Conservation (phyloP, 208 protist species). For the Trypanosoma theileri region DNA sequence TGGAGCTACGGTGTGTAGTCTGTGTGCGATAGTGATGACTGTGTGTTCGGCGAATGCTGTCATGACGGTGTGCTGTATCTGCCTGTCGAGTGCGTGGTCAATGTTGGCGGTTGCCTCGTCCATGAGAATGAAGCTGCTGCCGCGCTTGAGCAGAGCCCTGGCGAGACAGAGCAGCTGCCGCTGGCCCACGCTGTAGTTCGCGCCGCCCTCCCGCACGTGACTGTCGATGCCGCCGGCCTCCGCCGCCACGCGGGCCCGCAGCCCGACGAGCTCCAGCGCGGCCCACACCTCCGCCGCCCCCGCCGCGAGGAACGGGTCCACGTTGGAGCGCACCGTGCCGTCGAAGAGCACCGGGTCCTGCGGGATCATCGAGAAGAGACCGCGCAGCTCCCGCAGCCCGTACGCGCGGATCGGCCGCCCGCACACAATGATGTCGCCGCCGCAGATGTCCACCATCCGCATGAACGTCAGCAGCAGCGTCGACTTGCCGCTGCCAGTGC, state of each 20-base stretch:
- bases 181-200: slow-evolving; percentile 77
- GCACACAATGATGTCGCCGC: slow-evolving; percentile 50
- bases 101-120: slow-evolving; percentile 85
- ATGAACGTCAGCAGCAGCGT: slow-evolving; percentile 77
- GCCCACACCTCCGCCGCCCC: slow-evolving; percentile 39
- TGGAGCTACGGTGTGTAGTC: slow-evolving; percentile 66
- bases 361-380: slow-evolving; percentile 78
- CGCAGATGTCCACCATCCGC: slow-evolving; percentile 63
- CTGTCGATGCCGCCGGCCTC: slow-evolving; percentile 27
- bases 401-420: slow-evolving; percentile 39
- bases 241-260: slow-evolving; percentile 33
- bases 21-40: slow-evolving; percentile 81
- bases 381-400: slow-evolving; percentile 51
- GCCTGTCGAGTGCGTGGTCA: slow-evolving; percentile 57
- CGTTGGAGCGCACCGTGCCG: slow-evolving; percentile 71
- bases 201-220: slow-evolving; percentile 43
- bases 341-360: slow-evolving; percentile 85
- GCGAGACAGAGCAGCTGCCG: slow-evolving; percentile 77
- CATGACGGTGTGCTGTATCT: slow-evolving; percentile 61
- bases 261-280: slow-evolving; percentile 50
- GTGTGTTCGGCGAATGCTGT: slow-evolving; percentile 65
- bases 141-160: slow-evolving; percentile 58
- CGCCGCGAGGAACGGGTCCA: slow-evolving; percentile 58
- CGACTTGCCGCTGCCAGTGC: slow-evolving; percentile 87
- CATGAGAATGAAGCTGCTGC: slow-evolving; percentile 75